A percentile compares a stretch with the other conserved stretches of the same genome.
phyloP scores from a whole-genome alignment of 495 filamentous ascomycete genomes.

The Collariella sp. region DNA sequence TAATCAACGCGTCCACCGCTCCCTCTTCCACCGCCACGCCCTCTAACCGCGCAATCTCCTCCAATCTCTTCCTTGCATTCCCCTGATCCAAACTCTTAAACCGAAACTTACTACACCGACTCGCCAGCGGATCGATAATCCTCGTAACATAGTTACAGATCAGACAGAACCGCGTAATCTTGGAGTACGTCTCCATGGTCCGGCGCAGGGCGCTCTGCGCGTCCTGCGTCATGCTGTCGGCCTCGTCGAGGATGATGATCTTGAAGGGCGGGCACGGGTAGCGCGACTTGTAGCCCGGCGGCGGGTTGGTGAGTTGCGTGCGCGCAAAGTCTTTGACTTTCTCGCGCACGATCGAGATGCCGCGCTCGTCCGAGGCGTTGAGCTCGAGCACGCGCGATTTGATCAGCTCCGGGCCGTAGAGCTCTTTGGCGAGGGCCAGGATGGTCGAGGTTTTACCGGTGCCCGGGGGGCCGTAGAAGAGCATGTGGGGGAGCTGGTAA shows the following conservation, averaged over 20 bases:
- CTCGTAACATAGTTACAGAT: constrained; percentile 98
- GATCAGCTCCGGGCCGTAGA: constrained; percentile 92
- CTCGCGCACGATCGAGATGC: constrained; percentile 92
- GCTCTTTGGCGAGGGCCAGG: constrained; percentile 87
- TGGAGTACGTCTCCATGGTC: constrained; percentile 96
- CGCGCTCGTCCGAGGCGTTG: constrained; percentile 97
- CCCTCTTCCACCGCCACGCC: constrained; percentile 65
- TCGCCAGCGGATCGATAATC: constrained; percentile 93
- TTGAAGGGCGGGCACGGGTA: constrained; percentile 98
- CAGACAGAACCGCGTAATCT: constrained; percentile 93
- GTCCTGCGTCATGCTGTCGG: constrained; percentile 98
- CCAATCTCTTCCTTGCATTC: constrained; percentile 63
- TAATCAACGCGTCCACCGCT: constrained; percentile 72
- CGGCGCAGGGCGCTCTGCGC: constrained; percentile 85
- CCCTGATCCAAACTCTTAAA: constrained; percentile 91
- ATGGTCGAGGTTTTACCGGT: constrained; percentile 99
- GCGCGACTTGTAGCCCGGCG: constrained; percentile 54
- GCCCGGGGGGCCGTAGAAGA: constrained; percentile 96
- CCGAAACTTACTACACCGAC: constrained; percentile 89
- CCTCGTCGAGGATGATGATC: constrained; percentile 95
- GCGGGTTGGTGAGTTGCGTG: constrained; percentile 80
- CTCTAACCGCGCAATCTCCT: constrained; percentile 73
- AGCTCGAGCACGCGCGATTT: constrained; percentile 92
- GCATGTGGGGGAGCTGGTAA: constrained; percentile 89
- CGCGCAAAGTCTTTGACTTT: constrained; percentile 98